phyloP scores from a whole-genome alignment of 805 yeast genomes.

The Suhomyces kilbournensis region DNA sequence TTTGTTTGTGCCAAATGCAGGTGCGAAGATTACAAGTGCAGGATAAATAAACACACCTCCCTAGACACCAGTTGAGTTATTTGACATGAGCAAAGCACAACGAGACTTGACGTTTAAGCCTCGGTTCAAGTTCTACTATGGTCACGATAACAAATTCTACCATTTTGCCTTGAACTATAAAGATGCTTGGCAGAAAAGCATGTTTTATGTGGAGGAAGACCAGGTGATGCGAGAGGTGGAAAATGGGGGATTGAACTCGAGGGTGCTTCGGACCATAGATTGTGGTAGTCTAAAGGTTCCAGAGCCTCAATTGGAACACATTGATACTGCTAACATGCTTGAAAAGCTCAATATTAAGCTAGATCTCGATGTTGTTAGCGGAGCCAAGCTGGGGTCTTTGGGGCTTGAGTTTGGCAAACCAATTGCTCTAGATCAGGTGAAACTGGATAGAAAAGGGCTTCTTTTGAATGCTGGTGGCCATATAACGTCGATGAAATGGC shows the following conservation, averaged over 20 bases:
- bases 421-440: slow-evolving; percentile 9
- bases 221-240: slow-evolving; percentile 15
- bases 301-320: slow-evolving; percentile 3
- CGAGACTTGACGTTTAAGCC: slow-evolving; percentile 28
- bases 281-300: slow-evolving; percentile 9
- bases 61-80: too few species aligned
- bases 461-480: slow-evolving; percentile 51
- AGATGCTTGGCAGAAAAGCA: slow-evolving; percentile 46
- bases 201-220: slow-evolving; percentile 42
- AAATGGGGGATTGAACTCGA: slow-evolving; percentile 7
- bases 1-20: not conserved
- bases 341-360: not conserved
- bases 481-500: slow-evolving; percentile 55
- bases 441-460: slow-evolving; percentile 29
- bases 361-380: not conserved
- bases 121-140: slow-evolving; percentile 43
- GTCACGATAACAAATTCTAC: slow-evolving; percentile 45
- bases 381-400: not conserved
- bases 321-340: not conserved
- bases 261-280: slow-evolving; percentile 7
- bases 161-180: slow-evolving; percentile 44
- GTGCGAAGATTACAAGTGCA: too few species aligned
- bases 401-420: slow-evolving; percentile 1
- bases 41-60: not conserved
- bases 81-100: not conserved